Conservation (phyloP, 139 green algal species). For the Astrephomene gubernaculifera region DNA sequence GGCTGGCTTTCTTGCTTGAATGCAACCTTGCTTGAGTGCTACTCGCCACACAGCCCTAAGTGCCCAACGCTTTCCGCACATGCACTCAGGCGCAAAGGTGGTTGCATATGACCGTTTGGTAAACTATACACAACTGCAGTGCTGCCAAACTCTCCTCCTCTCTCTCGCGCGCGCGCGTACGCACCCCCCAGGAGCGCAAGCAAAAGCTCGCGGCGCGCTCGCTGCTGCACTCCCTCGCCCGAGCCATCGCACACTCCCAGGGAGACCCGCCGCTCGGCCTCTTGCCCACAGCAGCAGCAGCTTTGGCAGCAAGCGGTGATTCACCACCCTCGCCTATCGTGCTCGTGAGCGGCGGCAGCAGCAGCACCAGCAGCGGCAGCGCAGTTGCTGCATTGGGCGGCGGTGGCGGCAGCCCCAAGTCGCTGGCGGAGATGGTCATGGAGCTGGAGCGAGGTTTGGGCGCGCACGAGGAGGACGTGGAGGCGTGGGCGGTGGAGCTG, state of each 20-base stretch:
- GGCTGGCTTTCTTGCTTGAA: not conserved
- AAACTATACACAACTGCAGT: no score
- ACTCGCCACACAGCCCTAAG: no score
- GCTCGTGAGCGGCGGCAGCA: not conserved
- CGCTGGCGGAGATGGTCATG: not conserved
- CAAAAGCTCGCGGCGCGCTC: not conserved
- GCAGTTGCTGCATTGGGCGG: not conserved
- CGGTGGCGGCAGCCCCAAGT: not conserved
- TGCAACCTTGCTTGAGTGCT: no score
- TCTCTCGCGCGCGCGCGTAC: no score
- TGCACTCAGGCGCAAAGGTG: no score
- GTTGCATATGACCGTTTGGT: no score
- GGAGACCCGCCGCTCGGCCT: no score
- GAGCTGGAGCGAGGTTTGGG: not conserved
- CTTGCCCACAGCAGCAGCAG: no score
- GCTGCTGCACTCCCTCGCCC: not conserved
- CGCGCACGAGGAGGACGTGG: not conserved
- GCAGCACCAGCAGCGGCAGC: no score
- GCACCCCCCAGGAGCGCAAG: slow-evolving; percentile 5
- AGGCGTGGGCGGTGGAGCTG: not conserved
- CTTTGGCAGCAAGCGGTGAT: no score
- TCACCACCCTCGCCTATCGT: no score
- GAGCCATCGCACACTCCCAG: not conserved
- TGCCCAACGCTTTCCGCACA: not conserved
- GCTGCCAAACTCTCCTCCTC: no score